phyloP scores from a whole-genome alignment of 495 filamentous ascomycete genomes.

The Echria macrotheca region DNA sequence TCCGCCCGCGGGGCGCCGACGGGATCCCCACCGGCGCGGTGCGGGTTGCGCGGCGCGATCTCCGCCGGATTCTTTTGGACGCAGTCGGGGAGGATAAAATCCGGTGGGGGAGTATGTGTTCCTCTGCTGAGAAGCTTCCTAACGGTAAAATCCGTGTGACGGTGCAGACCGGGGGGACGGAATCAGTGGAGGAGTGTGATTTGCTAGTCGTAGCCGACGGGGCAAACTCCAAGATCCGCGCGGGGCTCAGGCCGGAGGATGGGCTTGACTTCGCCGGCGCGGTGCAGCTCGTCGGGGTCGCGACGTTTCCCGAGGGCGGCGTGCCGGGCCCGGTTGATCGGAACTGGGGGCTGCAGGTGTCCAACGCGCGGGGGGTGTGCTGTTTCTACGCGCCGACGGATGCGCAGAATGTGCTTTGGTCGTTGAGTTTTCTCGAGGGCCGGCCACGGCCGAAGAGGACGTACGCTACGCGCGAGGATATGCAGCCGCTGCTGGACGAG shows the following conservation, averaged over 20 bases:
- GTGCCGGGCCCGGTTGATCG: slow-evolving; percentile 22
- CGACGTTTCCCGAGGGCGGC: slow-evolving; percentile 20
- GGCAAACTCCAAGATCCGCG: slow-evolving; percentile 34
- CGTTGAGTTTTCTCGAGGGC: slow-evolving; percentile 21
- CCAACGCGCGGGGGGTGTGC: slow-evolving; percentile 22
- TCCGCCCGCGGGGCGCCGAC: not conserved
- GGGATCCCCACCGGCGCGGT: not conserved
- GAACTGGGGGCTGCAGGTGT: slow-evolving; percentile 31
- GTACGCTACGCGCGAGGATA: slow-evolving; percentile 3
- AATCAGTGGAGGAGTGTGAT: slow-evolving; percentile 27
- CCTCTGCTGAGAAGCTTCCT: slow-evolving; percentile 11
- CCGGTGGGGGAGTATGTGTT: not conserved
- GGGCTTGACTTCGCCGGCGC: slow-evolving; percentile 28
- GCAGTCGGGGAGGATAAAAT: not conserved
- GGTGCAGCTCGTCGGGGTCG: slow-evolving; percentile 25
- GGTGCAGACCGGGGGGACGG: slow-evolving; percentile 11
- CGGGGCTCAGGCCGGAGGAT: slow-evolving; percentile 29
- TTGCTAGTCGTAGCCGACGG: slow-evolving; percentile 36
- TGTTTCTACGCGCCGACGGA: slow-evolving; percentile 34
- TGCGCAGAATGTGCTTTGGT: slow-evolving; percentile 27
- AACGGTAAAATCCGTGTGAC: slow-evolving; percentile 10
- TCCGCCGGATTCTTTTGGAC: not conserved
- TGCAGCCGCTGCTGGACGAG: slow-evolving; percentile 18
- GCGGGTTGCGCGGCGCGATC: not conserved
- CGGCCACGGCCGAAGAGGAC: not conserved